Conservation (phyloP, 2,329 filamentous ascomycete genomes). For the Penicillium sp. region DNA sequence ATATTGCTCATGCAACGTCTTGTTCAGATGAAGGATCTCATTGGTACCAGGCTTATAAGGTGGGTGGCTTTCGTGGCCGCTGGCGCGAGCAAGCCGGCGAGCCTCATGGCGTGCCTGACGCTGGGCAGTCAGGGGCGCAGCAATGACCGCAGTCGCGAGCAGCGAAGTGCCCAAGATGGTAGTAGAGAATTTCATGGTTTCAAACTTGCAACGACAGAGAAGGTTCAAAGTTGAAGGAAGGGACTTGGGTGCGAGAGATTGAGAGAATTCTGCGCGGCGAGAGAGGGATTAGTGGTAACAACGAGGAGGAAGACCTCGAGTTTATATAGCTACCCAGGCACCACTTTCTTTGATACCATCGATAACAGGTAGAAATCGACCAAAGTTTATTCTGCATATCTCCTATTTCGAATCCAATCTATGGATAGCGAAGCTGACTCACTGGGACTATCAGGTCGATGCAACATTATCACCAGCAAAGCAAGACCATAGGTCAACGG, state of each 20-base stretch:
- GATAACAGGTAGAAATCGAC: not conserved
- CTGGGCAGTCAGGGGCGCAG: conserved; percentile 54
- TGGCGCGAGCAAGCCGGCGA: conserved; percentile 36
- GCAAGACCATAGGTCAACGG: not conserved
- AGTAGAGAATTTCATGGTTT: conserved; percentile 59
- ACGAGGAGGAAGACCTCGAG: not conserved
- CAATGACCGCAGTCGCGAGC: conserved; percentile 51
- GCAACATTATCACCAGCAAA: conserved; percentile 16
- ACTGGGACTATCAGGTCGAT: conserved; percentile 8
- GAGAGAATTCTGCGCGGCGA: not conserved
- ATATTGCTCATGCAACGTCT: conserved; percentile 54
- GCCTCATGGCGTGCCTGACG: conserved; percentile 41
- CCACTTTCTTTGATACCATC: not conserved
- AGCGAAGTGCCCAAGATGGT: conserved; percentile 44
- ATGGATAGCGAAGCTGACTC: not conserved
- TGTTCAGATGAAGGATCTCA: conserved; percentile 41
- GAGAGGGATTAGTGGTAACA: not conserved
- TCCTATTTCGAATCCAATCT: not conserved
- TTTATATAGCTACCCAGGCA: conserved; percentile 4
- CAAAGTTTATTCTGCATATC: not conserved
- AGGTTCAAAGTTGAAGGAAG: not conserved
- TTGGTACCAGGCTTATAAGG: conserved; percentile 39
- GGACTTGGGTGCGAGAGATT: not conserved
- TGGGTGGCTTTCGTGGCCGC: conserved; percentile 37
- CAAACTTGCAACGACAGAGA: conserved; percentile 13